Evolutionary conservation across 352 stramenopile genomes (phyloP), one percentile per base, ranked within the genome.

Genomic region (Phytophthora colocasiae): DNA sequence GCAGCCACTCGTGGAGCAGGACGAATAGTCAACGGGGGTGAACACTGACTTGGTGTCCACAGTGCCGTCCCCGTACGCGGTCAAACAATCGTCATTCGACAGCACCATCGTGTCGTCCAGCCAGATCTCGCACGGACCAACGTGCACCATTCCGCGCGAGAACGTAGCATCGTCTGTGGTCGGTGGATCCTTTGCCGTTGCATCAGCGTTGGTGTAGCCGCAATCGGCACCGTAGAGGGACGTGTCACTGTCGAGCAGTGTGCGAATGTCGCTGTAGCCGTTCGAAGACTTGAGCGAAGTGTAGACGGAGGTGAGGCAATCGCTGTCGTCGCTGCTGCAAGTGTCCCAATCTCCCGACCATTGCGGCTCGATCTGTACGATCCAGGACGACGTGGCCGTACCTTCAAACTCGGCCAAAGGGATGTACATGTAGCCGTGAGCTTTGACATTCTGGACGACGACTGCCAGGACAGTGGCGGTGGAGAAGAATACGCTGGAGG

Each of bases 361-460:
- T 19, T 75, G 65, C 10, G 66, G 70, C 2, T 66, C 52, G 31
- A 75, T 78, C 56, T 76, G 62, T 24, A 76, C 66, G 39, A 78
- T 51, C 62, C 62, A 78, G 19, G 66, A 54, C 5, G 70, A 78
- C n/a, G 53, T 78, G 12, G 32, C 66, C 4, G 48, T 53, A 44
- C 60, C 61, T 3, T 26, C 52, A 40, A 78, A 78, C 48, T 78
- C 70, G 24, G 70, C 45, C 50, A 70, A 17, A 22, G 70, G 70
- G 34, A 75, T 72, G 43, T 78, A 66, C 66, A 78, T 75, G 61
- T 78, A 75, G n/a, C 66, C 70, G 44, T 78, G 66, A 4, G 55
- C 60, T 14, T 73, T 58, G 10, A 67, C 61, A 45, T 56, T 34
- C 43, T 47, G 22, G 50, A 63, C 39, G 27, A 38, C 43, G 17